These are phyloP conservation scores for Saccharum officinarum DNA, from an alignment of 176 grass and related monocot species.

Conservation along the genomic window DNA sequence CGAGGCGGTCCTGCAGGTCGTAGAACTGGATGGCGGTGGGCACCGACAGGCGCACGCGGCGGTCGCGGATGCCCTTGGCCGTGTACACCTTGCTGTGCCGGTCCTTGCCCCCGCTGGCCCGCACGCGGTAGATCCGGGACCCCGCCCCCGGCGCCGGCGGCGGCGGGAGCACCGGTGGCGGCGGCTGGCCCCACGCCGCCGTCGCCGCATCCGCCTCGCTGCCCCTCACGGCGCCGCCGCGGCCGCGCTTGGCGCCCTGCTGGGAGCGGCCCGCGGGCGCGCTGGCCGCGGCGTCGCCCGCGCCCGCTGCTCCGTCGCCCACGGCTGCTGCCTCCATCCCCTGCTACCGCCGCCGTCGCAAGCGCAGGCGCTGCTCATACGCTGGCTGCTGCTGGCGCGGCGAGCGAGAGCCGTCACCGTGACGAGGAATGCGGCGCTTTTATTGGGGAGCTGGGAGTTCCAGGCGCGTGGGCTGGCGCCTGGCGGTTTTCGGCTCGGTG, in stretches of 20 bases:
- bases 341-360: background rate
- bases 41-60: conserved; percentile 78
- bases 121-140: conserved; percentile 78
- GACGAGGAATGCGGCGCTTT: conserved; percentile 7
- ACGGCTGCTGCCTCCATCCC: conserved; percentile 34
- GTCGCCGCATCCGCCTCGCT: background rate
- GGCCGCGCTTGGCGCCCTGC: conserved; percentile 49
- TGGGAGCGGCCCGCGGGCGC: background rate
- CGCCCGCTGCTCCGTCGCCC: conserved; percentile 13
- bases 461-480: background rate
- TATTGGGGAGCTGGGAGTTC: background rate
- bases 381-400: background rate
- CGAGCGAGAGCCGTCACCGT: background rate
- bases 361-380: conserved; percentile 21
- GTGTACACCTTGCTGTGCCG: conserved; percentile 95
- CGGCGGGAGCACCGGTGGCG: background rate
- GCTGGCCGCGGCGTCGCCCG: background rate
- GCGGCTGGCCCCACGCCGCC: conserved; percentile 21
- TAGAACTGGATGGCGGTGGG: conserved; percentile 92
- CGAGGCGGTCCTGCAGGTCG: conserved; percentile 87
- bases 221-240: conserved; percentile 30
- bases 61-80: conserved; percentile 82
- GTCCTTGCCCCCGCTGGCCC: conserved; percentile 60
- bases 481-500: background rate
- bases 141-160: conserved; percentile 26